These are phyloP conservation scores for Vitis riparia DNA, from an alignment of 164 flowering plant genomes.

Conservation along the genomic window DNA sequence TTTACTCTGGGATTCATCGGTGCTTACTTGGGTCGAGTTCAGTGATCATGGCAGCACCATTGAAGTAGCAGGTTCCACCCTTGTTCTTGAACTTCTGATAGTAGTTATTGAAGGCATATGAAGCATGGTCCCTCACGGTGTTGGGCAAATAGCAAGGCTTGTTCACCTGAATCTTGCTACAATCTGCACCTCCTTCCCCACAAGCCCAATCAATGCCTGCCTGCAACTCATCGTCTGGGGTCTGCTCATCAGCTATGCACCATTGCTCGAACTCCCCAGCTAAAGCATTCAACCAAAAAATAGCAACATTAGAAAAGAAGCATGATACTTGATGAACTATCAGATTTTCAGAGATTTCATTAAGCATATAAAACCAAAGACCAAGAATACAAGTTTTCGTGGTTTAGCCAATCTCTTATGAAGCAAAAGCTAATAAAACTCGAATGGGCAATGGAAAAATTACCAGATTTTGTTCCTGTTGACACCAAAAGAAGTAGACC, in stretches of 20 bases:
- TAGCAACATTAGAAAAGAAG: not conserved
- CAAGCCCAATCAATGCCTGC: conserved; percentile 77
- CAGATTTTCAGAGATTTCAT: not conserved
- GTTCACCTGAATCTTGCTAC: conserved; percentile 49
- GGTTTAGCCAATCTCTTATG: too few relatives aligned
- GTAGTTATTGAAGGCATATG: conserved; percentile 82
- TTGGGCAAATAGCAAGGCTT: conserved; percentile 53
- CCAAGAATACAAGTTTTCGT: not conserved
- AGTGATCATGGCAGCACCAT: conserved; percentile 64
- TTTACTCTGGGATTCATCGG: not conserved
- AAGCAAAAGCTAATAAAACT: not conserved
- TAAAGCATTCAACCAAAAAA: conserved; percentile 11
- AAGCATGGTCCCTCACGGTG: conserved; percentile 67
- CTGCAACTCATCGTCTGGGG: conserved; percentile 57
- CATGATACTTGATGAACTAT: not conserved
- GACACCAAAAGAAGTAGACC: conserved; percentile 26
- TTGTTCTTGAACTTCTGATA: conserved; percentile 67
- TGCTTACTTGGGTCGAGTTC: conserved; percentile 76
- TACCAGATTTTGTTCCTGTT: conserved; percentile 42
- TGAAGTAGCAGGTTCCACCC: conserved; percentile 79
- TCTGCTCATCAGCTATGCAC: conserved; percentile 82
- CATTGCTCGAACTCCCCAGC: conserved; percentile 65
- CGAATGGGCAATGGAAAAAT: conserved; percentile 8
- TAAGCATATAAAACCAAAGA: not conserved
- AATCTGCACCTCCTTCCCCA: conserved; percentile 64